Conservation (phyloP, 495 filamentous ascomycete species). For the Neurospora sp. region DNA sequence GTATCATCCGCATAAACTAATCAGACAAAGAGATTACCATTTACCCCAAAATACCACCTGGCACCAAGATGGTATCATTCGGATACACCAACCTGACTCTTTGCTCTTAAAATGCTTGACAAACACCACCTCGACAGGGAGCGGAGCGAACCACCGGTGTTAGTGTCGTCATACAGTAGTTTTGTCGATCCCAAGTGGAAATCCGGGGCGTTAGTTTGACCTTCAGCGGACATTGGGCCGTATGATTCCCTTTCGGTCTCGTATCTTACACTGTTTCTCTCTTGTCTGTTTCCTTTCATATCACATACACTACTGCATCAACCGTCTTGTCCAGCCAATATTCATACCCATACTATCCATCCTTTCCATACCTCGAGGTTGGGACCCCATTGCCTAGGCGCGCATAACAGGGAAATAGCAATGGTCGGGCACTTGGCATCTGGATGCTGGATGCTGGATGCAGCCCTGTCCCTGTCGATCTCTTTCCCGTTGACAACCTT, state of each 20-base stretch:
- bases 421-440: not conserved
- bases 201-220: not conserved
- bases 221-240: not conserved
- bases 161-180: not conserved
- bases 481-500: not conserved
- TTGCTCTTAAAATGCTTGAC: not conserved
- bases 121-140: not conserved
- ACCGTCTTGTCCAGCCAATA: not conserved
- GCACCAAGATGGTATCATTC: not conserved
- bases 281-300: not conserved
- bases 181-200: not conserved
- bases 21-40: not conserved
- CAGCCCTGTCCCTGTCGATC: not conserved
- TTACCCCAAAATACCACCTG: not conserved
- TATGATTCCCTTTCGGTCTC: not conserved
- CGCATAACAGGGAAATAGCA: not conserved
- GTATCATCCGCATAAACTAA: not conserved
- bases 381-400: not conserved
- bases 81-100: not conserved
- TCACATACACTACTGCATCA: not conserved
- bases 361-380: not conserved
- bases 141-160: not conserved
- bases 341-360: not conserved
- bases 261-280: not conserved
- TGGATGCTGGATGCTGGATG: not conserved